Conservation (phyloP, 1,284 basidiomycete genomes). For the Ustilago cynodontis region DNA sequence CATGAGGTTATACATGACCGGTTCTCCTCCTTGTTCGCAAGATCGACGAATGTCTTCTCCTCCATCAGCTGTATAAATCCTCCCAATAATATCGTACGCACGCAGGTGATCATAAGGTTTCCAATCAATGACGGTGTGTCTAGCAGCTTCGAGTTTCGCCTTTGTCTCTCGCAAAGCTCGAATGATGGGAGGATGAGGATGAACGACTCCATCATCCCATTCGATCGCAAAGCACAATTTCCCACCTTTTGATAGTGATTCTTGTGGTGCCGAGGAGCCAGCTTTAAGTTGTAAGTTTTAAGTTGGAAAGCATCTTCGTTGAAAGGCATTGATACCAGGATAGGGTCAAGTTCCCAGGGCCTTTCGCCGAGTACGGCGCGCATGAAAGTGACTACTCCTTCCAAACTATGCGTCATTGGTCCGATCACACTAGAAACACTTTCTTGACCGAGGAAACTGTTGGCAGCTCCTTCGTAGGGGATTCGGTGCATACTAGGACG, state of each 20-base stretch:
- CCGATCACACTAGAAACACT: constrained; percentile 79
- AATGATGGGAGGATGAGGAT: constrained; percentile 69
- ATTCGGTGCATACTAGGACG: constrained; percentile 82
- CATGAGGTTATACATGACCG: constrained; percentile 34
- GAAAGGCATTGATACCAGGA: constrained; percentile 42
- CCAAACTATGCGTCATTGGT: constrained; percentile 76
- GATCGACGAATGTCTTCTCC: constrained; percentile 51
- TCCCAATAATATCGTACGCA: constrained; percentile 64
- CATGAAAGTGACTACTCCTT: constrained; percentile 77
- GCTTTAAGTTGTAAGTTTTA: constrained; percentile 18
- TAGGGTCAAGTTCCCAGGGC: constrained; percentile 77
- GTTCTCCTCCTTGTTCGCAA: constrained; percentile 58
- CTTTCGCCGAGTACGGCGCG: constrained; percentile 74
- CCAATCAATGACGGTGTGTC: constrained; percentile 59
- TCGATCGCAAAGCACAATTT: constrained; percentile 42
- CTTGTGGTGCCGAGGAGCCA: neutral
- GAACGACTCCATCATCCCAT: constrained; percentile 70
- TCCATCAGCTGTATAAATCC: constrained; percentile 51
- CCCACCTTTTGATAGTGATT: neutral
- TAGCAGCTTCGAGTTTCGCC: constrained; percentile 52
- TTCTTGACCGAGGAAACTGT: constrained; percentile 75
- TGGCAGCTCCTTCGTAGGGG: constrained; percentile 75
- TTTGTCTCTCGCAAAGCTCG: constrained; percentile 67
- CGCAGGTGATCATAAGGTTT: constrained; percentile 36
- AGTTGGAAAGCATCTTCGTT: constrained; percentile 42